Base-by-base conservation (phyloP, 352 stramenopile species). In the Phytophthora tubulina region DNA sequence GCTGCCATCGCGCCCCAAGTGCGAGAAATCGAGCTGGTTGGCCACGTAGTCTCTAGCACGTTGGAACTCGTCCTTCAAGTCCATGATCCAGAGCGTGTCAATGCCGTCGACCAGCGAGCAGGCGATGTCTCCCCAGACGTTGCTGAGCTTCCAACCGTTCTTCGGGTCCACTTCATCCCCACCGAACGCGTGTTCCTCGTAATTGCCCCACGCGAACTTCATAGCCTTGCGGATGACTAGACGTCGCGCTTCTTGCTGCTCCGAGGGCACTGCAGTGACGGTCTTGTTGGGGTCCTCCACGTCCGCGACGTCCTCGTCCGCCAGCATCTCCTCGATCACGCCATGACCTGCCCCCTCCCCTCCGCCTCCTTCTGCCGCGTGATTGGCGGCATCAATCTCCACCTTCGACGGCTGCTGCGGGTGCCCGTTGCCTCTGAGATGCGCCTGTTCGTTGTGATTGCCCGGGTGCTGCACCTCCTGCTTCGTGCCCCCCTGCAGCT, bases 71-170 rank as follows among this genome's bases (percentile, higher is more conserved):
- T 97, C 90, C 60, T 95, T 84, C 30, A 90, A 60, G n/a, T 83
- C 95, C 97, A 99, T 99, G 54, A 99, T 85, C 88, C 92, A 99
- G 10, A 99, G 82, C 69, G 97, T 99, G 77, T 99, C 97, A 46
- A 99, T 84, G 10, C 84, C 85, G 79, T 99, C 97, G 7, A 99
- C 91, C 21, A 99, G 64, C 21, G 94, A 98, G 27, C 95, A 88
- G 1, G 91, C 91, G 45, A 98, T 96, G 58, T 82, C 85, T 9
- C 96, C 96, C 92, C 94, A 99, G 10, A 93, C 86, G 31, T 97
- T 86, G 53, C 97, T 80, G 14, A 70, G 72, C 38, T 88, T 85
- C 36, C 38, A 62, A 35, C 85, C 83, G 21, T 80, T 86, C 48
- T 93, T 73, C 0, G 97, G 97, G 39, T 88, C 84, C 27, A 99